Evolutionary conservation across 2,329 filamentous ascomycete genomes (phyloP), one percentile per base, ranked within the genome.

Genomic region (Cercospora sojina): DNA sequence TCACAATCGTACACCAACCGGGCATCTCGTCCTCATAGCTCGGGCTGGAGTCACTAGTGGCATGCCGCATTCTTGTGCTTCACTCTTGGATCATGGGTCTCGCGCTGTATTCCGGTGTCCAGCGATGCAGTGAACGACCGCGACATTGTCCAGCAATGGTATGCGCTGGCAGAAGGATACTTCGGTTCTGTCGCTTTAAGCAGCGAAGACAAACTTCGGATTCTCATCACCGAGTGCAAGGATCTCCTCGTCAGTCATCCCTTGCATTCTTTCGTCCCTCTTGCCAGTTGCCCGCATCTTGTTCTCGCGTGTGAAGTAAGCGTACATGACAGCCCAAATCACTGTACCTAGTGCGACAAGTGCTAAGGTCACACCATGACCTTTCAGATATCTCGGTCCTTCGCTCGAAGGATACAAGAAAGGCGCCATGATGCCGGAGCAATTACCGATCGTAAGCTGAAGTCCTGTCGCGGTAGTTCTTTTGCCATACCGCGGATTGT

Each of bases 401-500:
- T 67, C 63, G 5, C 47, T 35, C 1, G 60, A 38, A 23, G 59
- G 41, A 25, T 63, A 70, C 38, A 69, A 16, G 29, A 64, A 69
- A 6, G 67, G 67, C 2, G 64, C 56, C 47, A 63, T 61, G 12
- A 65, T 61, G 9, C 67, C 67, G 16, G 65, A 64, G 16, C 27
- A 55, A 23, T 67, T 68, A 1, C 55, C 62, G 1, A 69, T 58
- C 5, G 53, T 62, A 9, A 65, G 58, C 29, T 64, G 66, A 7
- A 60, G 43, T 3, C 59, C 67, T 16, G 73, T 71, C 16, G 74
- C 73, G 38, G 72, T 74, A 1, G 75, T 74, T 23, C 74, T 70
- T 64, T 76, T 77, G 47, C 74, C 75, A 35, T 76, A 77, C 20
- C 74, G 70, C 32, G 75, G 74, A 10, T 72, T 77, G 62, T 77